Conservation (phyloP, 257 asterid species). For the Solanum rostratum region DNA sequence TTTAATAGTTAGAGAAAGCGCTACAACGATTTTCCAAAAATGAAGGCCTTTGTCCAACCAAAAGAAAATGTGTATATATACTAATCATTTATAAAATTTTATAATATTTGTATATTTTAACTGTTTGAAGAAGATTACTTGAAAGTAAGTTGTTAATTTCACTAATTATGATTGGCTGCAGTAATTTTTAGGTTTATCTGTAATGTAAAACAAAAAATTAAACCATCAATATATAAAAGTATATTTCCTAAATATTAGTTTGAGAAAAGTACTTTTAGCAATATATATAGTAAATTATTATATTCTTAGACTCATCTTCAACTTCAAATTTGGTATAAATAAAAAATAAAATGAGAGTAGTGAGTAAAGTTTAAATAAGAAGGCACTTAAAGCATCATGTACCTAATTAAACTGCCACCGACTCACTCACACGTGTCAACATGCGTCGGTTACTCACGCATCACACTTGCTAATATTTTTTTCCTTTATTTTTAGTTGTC, state of each 20-base stretch:
- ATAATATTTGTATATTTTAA: not conserved
- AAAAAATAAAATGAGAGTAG: not conserved
- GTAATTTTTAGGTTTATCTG: not conserved
- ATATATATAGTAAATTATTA: not conserved
- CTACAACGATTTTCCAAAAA: not conserved
- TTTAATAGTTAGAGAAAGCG: not conserved
- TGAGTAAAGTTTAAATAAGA: not conserved
- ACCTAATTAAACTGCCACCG: not conserved
- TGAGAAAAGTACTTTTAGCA: not conserved
- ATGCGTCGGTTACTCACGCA: conserved; percentile 17
- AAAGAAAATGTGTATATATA: not conserved
- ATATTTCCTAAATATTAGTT: not conserved
- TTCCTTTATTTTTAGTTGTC: too few relatives aligned
- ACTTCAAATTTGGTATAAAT: too few relatives aligned
- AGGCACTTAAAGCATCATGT: not conserved
- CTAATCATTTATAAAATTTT: not conserved
- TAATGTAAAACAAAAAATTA: not conserved
- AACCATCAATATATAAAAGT: not conserved
- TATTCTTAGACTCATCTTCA: too few relatives aligned
- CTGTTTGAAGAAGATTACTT: not conserved
- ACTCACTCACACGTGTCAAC: conserved; percentile 4
- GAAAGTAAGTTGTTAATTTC: not conserved
- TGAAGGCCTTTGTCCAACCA: not conserved
- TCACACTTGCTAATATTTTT: not conserved
- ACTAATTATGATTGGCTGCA: not conserved